Conservation (phyloP, 495 filamentous ascomycete genomes). For the Hypomontagnella submonticulosa region DNA sequence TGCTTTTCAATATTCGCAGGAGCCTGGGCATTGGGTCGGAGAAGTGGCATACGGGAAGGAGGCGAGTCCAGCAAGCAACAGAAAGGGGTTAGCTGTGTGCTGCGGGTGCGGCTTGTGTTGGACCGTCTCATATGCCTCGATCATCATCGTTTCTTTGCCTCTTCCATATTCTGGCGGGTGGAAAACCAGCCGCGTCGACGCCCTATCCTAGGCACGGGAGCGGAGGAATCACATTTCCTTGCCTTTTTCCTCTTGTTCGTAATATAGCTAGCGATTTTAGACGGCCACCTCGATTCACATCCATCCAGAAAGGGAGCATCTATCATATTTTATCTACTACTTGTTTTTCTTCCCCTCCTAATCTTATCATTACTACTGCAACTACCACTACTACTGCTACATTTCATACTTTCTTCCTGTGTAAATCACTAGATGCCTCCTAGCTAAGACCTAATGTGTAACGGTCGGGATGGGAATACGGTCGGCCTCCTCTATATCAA, state of each 20-base stretch:
- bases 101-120: conserved; percentile 24
- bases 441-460: conserved; percentile 30
- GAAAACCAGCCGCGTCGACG: conserved; percentile 15
- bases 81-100: conserved; percentile 9
- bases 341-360: background rate
- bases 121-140: conserved; percentile 28
- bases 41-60: conserved; percentile 24
- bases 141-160: conserved; percentile 10
- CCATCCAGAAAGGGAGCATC: conserved; percentile 35
- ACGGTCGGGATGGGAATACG: background rate
- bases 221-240: conserved; percentile 18
- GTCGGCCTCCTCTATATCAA: background rate
- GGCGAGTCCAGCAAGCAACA: conserved; percentile 25
- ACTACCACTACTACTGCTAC: conserved; percentile 1
- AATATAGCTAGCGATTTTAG: conserved; percentile 43
- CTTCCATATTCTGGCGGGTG: conserved; percentile 10
- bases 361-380: background rate
- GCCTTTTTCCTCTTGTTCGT: conserved; percentile 24
- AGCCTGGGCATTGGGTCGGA: conserved; percentile 11
- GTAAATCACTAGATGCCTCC: conserved; percentile 13
- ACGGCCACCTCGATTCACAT: conserved; percentile 45
- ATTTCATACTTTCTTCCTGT: conserved; percentile 8
- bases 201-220: conserved; percentile 15
- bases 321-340: conserved; percentile 22
- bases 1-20: conserved; percentile 29